Base-by-base conservation (phyloP, 2,329 filamentous ascomycete species). In the Zelopaecilomyces penicillatus region DNA sequence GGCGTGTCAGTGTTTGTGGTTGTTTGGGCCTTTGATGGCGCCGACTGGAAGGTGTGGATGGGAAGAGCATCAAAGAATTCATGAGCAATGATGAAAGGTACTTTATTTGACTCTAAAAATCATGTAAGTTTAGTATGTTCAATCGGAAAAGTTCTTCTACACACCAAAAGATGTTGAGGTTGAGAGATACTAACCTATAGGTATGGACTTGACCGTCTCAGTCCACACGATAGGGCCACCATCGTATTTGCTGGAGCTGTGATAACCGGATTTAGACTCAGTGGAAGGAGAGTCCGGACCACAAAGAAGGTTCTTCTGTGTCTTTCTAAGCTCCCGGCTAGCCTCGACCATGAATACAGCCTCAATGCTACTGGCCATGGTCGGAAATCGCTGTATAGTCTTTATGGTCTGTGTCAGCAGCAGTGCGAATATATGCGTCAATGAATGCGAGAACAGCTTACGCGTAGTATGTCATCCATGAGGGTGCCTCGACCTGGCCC, bases 1-100 rank as follows among this genome's bases (percentile, higher is more conserved):
- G 37, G 32, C 6, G 37, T 9, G 2, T 32, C 27, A 5, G 45
- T 6, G 6, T 44, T 41, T 11, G 37, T 30, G 2, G 33, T 6
- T 60, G 56, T 48, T 64, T 43, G 31, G 29, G 70, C 63, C 19
- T 19, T 19, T 19, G 19, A 19, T 5, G 65, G 61, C 41, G 91
- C 75, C 10, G 87, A 84, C 64, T 97, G 85, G 62, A 98, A 98
- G 49, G 87, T 83, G 63, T 98, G 90, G 54, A 98, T 96, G 31
- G 93, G 93, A 1, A 98, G 81, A 3, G 93, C 93, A 56, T 98
- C 93, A 68, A 98, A 98, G 73, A 98, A 97, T 62, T 98, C 93
- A 63, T 98, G 93, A 4, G 93, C 93, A 40, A 97, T 79, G 49
- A 98, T 95, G 64, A 97, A 94, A 1, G 93, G 91, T 26, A 82